These are phyloP conservation scores for Didymella glomerata DNA, from an alignment of 2,329 filamentous ascomycete genomes.

Conservation along the genomic window DNA sequence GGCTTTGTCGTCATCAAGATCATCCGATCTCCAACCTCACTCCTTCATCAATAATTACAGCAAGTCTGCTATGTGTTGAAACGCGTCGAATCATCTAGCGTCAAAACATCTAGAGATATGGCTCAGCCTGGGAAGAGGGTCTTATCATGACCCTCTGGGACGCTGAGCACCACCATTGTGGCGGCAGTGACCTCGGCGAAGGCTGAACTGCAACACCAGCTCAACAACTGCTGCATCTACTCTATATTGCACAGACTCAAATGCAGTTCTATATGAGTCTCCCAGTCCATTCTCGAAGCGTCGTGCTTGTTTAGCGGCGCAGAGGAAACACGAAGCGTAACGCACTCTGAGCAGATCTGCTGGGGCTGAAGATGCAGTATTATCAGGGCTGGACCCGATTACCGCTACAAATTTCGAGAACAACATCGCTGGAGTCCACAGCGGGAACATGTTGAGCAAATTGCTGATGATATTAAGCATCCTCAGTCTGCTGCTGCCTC, in stretches of 20 bases:
- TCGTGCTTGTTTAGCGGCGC: neutral
- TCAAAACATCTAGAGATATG: too few relatives aligned
- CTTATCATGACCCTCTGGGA: neutral
- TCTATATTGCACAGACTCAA: neutral
- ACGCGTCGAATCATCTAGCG: neutral
- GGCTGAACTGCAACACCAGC: neutral
- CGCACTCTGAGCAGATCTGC: neutral
- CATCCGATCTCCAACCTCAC: neutral
- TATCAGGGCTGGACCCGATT: neutral
- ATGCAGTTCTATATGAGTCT: neutral
- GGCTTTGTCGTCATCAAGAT: neutral
- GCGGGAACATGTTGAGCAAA: neutral
- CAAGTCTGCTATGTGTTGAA: neutral
- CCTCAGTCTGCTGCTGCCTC: conserved; percentile 55
- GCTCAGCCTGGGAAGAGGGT: neutral
- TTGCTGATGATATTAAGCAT: conserved; percentile 57
- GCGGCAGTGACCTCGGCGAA: neutral
- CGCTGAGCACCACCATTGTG: neutral
- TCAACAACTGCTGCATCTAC: neutral
- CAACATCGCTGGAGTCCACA: neutral
- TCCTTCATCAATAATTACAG: neutral
- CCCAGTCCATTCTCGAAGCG: too few relatives aligned
- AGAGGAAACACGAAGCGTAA: neutral
- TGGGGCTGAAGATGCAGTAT: neutral
- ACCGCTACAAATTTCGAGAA: neutral